phyloP scores from a whole-genome alignment of 208 protist species.

The Strigomonas culicis region DNA sequence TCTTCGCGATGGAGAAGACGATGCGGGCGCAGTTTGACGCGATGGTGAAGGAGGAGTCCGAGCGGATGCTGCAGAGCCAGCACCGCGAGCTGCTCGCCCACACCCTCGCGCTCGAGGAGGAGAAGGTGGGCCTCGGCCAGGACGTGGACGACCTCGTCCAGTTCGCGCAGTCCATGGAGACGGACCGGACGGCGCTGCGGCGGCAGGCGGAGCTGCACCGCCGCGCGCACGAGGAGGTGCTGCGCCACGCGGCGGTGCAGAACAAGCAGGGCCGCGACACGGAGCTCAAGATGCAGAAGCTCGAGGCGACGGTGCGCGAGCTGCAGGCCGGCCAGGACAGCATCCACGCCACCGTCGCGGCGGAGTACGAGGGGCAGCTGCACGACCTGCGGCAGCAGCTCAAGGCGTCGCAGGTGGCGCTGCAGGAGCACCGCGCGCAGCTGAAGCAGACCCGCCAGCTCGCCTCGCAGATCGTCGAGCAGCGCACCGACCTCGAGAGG shows the following conservation, averaged over 20 bases:
- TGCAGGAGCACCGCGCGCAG: slow-evolving; percentile 44
- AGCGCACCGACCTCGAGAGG: slow-evolving; percentile 70
- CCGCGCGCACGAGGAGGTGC: slow-evolving; percentile 50
- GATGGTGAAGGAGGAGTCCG: slow-evolving; percentile 48
- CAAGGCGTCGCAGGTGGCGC: slow-evolving; percentile 30
- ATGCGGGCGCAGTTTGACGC: slow-evolving; percentile 58
- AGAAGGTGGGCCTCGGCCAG: slow-evolving; percentile 41
- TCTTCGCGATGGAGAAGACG: slow-evolving; percentile 67
- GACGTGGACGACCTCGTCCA: slow-evolving; percentile 71
- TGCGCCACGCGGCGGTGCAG: slow-evolving; percentile 42
- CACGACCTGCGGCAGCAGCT: slow-evolving; percentile 43
- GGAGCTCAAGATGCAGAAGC: slow-evolving; percentile 44
- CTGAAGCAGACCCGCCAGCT: slow-evolving; percentile 48
- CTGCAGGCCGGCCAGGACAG: slow-evolving; percentile 25
- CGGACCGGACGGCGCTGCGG: slow-evolving; percentile 36
- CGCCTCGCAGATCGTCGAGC: slow-evolving; percentile 44
- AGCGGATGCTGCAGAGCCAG: slow-evolving; percentile 36
- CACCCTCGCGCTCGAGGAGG: slow-evolving; percentile 39
- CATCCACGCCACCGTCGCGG: slow-evolving; percentile 22
- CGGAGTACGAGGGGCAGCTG: slow-evolving; percentile 38
- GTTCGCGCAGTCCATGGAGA: slow-evolving; percentile 42
- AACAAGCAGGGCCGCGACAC: slow-evolving; percentile 37
- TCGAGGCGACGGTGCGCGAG: slow-evolving; percentile 51
- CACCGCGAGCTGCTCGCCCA: slow-evolving; percentile 40
- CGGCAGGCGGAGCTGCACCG: slow-evolving; percentile 48